A percentile compares a stretch with the other conserved stretches of the same genome.
Evolutionary conservation across 768 basidiomycete species (phyloP).

Genomic region (Boletus bicolor): DNA sequence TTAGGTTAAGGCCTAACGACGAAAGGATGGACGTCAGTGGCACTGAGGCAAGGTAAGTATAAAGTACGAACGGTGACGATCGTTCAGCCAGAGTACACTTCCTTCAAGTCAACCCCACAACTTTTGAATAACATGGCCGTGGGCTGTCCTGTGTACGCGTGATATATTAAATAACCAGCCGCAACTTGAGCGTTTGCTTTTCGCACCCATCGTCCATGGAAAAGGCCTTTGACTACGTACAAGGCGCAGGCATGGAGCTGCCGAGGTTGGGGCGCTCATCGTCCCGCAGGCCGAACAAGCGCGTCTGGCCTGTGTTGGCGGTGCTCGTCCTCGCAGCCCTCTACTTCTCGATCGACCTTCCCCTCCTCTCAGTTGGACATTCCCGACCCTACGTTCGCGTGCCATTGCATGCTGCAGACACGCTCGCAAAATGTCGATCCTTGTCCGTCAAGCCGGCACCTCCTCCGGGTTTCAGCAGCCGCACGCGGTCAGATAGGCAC

Average conservation of each 20-base stretch:
- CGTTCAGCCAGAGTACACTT: too few species aligned
- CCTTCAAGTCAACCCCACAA: too few species aligned
- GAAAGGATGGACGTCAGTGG: background rate
- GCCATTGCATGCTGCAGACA: constrained; percentile 26
- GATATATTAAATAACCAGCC: background rate
- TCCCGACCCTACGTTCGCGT: constrained; percentile 5
- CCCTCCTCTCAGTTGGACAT: background rate
- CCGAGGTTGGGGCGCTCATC: background rate
- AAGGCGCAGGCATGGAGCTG: background rate
- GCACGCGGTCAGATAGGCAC: constrained; percentile 55
- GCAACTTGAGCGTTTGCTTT: background rate
- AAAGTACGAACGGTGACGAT: too few species aligned
- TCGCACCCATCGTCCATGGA: constrained; percentile 6
- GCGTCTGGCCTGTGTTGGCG: constrained; percentile 15
- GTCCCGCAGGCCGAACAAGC: constrained; percentile 6
- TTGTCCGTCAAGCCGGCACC: constrained; percentile 43
- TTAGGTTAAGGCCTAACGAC: background rate
- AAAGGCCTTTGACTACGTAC: constrained; percentile 1
- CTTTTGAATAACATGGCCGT: too few species aligned
- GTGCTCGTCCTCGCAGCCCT: constrained; percentile 15
- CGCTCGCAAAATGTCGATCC: constrained; percentile 45
- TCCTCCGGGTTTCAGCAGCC: constrained; percentile 42
- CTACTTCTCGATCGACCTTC: constrained; percentile 12
- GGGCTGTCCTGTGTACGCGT: too few species aligned
- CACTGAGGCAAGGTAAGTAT: too few species aligned